Percentiles rank a stretch among this genome's conserved stretches.
Evolutionary conservation across 768 basidiomycete species (phyloP).

Genomic region (Porphyrellus cyaneotinctus): DNA sequence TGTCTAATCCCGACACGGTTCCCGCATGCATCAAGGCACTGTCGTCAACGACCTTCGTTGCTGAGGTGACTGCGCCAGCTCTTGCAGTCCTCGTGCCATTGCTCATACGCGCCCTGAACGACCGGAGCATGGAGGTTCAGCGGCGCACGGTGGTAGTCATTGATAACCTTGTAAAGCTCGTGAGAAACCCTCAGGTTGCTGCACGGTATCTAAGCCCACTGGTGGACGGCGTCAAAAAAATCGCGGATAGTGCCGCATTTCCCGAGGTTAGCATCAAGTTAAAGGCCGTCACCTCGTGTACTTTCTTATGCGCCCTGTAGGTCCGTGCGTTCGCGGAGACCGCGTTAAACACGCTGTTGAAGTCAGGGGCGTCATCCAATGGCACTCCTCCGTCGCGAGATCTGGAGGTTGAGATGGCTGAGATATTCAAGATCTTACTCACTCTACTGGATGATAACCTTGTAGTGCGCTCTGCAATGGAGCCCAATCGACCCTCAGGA

Average conservation of each 20-base stretch:
- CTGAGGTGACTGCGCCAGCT: conserved; percentile 95
- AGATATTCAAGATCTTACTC: conserved; percentile 52
- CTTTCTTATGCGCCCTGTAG: conserved; percentile 33
- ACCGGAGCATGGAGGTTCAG: conserved; percentile 94
- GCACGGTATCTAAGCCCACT: conserved; percentile 84
- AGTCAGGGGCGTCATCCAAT: conserved; percentile 76
- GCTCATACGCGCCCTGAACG: conserved; percentile 85
- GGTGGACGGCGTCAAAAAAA: conserved; percentile 86
- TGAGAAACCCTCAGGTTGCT: conserved; percentile 85
- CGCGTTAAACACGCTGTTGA: conserved; percentile 73
- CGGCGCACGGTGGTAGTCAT: conserved; percentile 91
- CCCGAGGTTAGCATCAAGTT: conserved; percentile 62
- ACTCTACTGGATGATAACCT: conserved; percentile 53
- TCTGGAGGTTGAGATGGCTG: conserved; percentile 56
- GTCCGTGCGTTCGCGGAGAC: conserved; percentile 90
- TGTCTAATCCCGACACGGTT: conserved; percentile 86
- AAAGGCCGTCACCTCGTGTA: conserved; percentile 2
- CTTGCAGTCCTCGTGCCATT: conserved; percentile 94
- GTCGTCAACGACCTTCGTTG: conserved; percentile 93
- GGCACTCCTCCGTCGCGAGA: conserved; percentile 73
- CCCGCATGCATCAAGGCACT: conserved; percentile 92
- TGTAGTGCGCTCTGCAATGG: conserved; percentile 36
- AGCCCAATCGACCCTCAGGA: conserved; percentile 49
- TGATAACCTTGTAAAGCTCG: conserved; percentile 96
- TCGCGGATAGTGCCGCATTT: conserved; percentile 88